Base-by-base conservation (phyloP, 352 stramenopile species). In the Pythium angustatum region DNA sequence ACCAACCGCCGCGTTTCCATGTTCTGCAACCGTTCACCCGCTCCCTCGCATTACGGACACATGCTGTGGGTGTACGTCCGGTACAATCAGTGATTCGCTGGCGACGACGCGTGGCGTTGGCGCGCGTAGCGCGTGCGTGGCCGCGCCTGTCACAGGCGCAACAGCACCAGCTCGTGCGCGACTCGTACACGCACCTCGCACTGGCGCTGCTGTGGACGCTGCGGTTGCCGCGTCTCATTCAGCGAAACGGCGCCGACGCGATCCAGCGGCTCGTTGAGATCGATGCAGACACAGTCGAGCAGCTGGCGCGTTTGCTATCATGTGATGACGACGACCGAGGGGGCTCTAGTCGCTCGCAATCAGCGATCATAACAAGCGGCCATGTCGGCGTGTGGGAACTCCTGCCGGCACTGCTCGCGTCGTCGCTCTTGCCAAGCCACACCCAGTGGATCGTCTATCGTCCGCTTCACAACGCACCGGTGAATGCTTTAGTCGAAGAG, bases 361-460 rank as follows among this genome's bases (percentile, higher is more conserved):
- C 66, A 45, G 77, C 72, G 17, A 74, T 87, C 55, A 58, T 88
- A 31, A 71, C 64, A n/a, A 78, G 69, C 1, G 79, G 77, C 0
- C 79, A 88, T 53, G 24, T 58, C 58, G 79, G 79, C 19, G 71
- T 85, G 58, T 88, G 79, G 79, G 79, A 88, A 58, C 50, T 85
- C 21, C 62, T 88, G n/a, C 77, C 79, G 15, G 33, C 66, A 3
- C 64, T 68, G 34, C 68, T 88, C 4, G 62, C 47, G 19, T 69
- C 69, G 28, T 62, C 64, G 36, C 44, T 69, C 1, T 48, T 81
- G 17, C 69, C 75, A 2, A 45, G 55, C 8, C 60, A 68, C 26
- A 71, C 72, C 34, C 79, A 88, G 62, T 88, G 71, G 77, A 72
- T 88, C 55, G 79, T 88, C 55, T 85, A 87, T 36, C 76, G 79